Percentiles rank a stretch among this genome's conserved stretches.
Evolutionary conservation across 495 filamentous ascomycete species (phyloP).

Genomic region (Saxispiralis lemnorum): DNA sequence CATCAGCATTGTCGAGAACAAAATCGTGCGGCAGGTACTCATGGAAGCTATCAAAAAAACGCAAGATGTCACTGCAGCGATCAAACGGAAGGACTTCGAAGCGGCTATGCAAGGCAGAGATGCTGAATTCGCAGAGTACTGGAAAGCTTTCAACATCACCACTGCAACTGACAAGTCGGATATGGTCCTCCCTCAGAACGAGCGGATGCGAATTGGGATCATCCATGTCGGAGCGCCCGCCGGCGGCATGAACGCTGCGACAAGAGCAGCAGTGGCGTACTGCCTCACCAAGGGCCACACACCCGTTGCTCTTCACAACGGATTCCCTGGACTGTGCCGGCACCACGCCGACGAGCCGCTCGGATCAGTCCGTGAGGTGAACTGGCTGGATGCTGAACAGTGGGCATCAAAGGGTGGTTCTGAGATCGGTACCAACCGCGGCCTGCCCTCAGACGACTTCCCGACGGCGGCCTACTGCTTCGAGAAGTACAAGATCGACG

Average conservation of each 20-base stretch:
- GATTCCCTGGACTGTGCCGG: slow-evolving; percentile 83
- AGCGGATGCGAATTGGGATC: slow-evolving; percentile 86
- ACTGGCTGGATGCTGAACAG: slow-evolving; percentile 83
- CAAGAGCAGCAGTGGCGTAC: slow-evolving; percentile 88
- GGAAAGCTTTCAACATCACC: slow-evolving; percentile 74
- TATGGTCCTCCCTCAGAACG: slow-evolving; percentile 46
- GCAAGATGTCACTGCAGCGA: slow-evolving; percentile 62
- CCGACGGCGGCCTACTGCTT: slow-evolving; percentile 72
- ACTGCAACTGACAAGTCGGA: slow-evolving; percentile 50
- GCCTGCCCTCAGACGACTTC: slow-evolving; percentile 67
- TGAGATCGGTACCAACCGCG: slow-evolving; percentile 94
- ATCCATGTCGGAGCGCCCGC: slow-evolving; percentile 95
- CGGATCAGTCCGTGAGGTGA: slow-evolving; percentile 64
- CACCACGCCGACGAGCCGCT: slow-evolving; percentile 71
- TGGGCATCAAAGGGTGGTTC: slow-evolving; percentile 96
- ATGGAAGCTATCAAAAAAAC: slow-evolving; percentile 77
- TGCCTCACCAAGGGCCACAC: slow-evolving; percentile 86
- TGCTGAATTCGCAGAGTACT: slow-evolving; percentile 86
- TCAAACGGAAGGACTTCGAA: slow-evolving; percentile 65
- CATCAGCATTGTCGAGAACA: slow-evolving; percentile 93
- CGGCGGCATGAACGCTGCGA: slow-evolving; percentile 97
- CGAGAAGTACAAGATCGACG: slow-evolving; percentile 72
- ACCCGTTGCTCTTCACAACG: slow-evolving; percentile 84
- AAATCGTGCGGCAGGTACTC: slow-evolving; percentile 75
- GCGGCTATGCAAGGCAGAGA: slow-evolving; percentile 74